These are phyloP conservation scores for Colletotrichum musicola DNA, from an alignment of 2,329 filamentous ascomycete genomes.

Conservation along the genomic window DNA sequence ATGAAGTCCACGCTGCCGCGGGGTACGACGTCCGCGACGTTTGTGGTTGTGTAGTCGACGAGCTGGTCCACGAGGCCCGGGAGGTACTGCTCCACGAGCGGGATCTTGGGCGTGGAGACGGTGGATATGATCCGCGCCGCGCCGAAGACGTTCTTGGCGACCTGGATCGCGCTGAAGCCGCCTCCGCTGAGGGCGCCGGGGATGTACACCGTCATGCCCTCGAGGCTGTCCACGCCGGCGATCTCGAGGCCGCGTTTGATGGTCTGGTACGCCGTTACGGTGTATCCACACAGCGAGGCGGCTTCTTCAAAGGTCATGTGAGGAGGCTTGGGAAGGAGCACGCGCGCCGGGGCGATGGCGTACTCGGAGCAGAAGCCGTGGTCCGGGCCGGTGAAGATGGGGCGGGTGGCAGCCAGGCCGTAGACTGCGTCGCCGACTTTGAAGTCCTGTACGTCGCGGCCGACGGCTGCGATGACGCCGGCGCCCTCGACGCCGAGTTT, in stretches of 20 bases:
- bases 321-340: slow-evolving; percentile 50
- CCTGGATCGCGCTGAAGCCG: slow-evolving; percentile 60
- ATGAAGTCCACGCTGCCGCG: slow-evolving; percentile 62
- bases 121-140: slow-evolving; percentile 63
- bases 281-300: slow-evolving; percentile 50
- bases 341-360: slow-evolving; percentile 49
- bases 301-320: slow-evolving; percentile 51
- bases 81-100: slow-evolving; percentile 55
- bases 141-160: slow-evolving; percentile 63
- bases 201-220: slow-evolving; percentile 65
- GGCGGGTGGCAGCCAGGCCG: slow-evolving; percentile 53
- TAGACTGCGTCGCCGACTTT: slow-evolving; percentile 46
- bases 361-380: slow-evolving; percentile 57
- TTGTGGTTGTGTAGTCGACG: slow-evolving; percentile 62
- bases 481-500: slow-evolving; percentile 30
- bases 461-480: slow-evolving; percentile 10
- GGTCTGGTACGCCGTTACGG: slow-evolving; percentile 59
- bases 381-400: slow-evolving; percentile 45
- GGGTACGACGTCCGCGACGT: slow-evolving; percentile 53
- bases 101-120: slow-evolving; percentile 64
- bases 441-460: slow-evolving; percentile 7
- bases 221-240: slow-evolving; percentile 52
- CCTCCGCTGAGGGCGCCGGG: slow-evolving; percentile 63
- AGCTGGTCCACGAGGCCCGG: slow-evolving; percentile 62
- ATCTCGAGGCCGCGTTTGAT: slow-evolving; percentile 55